Evolutionary conservation across 2,329 filamentous ascomycete genomes (phyloP).

Genomic region (Ceratocystis colombiana): DNA sequence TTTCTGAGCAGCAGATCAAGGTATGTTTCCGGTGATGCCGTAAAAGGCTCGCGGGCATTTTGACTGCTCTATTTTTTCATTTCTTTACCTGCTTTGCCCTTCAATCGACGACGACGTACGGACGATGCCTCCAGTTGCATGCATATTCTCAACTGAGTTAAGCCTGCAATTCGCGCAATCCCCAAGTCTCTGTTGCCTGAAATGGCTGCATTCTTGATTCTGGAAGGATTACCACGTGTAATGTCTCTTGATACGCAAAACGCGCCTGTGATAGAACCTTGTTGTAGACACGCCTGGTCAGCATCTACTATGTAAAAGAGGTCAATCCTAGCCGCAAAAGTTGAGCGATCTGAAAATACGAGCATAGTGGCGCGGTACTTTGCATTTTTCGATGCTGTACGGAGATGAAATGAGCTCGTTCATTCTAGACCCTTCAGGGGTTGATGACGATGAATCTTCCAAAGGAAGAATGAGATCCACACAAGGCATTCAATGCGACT

Average conservation of each 20-base stretch:
- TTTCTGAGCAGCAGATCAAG: constrained; percentile 96
- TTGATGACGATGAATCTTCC: constrained; percentile 10
- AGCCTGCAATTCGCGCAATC: constrained; percentile 5
- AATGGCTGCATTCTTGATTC: constrained; percentile 3
- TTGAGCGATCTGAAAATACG: constrained; percentile 7
- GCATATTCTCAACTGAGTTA: not conserved
- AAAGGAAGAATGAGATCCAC: not conserved
- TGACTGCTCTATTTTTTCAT: constrained; percentile 25
- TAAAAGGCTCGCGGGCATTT: constrained; percentile 25
- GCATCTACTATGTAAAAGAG: constrained; percentile 24
- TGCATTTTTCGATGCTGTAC: not conserved
- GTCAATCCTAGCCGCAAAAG: not conserved
- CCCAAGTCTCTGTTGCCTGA: not conserved
- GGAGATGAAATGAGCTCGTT: constrained; percentile 9
- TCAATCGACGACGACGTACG: constrained; percentile 23
- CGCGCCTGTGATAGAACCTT: constrained; percentile 2
- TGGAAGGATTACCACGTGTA: not conserved
- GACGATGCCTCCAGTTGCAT: constrained; percentile 20
- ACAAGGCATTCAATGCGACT: constrained; percentile 1
- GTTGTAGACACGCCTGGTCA: constrained; percentile 23
- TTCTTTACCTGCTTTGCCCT: constrained; percentile 21
- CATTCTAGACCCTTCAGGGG: not conserved
- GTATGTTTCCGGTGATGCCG: constrained; percentile 87
- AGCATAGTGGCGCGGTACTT: constrained; percentile 3
- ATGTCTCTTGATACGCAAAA: constrained; percentile 9